A percentile compares a stretch with the other conserved stretches of the same genome.
phyloP scores from a whole-genome alignment of 1,139 yeast genomes.

The Sugiyamaella grinbergsii region DNA sequence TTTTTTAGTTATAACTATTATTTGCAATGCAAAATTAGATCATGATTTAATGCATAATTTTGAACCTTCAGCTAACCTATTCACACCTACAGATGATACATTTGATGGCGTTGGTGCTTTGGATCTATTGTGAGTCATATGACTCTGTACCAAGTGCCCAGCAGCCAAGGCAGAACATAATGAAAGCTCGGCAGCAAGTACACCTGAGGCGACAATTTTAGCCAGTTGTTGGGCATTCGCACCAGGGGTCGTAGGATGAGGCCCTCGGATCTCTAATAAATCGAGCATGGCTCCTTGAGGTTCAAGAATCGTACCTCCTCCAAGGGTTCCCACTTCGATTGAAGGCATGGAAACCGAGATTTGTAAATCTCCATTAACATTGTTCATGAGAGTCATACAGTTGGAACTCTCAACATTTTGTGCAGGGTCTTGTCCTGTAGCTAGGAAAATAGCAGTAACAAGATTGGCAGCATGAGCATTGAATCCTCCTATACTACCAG shows the following conservation, averaged over 20 bases:
- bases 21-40: conserved; percentile 4
- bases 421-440: conserved; percentile 99
- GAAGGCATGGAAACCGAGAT: conserved; percentile 98
- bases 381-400: conserved; percentile 94
- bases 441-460: conserved; percentile 89
- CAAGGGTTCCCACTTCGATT: conserved; percentile 98
- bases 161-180: conserved; percentile 95
- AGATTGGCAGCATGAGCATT: conserved; percentile 98
- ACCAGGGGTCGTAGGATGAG: conserved; percentile 93
- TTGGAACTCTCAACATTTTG: conserved; percentile 97
- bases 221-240: conserved; percentile 94
- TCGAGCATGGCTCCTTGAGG: conserved; percentile 98
- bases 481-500: conserved; percentile 97
- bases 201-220: conserved; percentile 91
- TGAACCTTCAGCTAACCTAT: conserved; percentile 67
- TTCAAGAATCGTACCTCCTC: conserved; percentile 97
- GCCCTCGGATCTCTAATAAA: conserved; percentile 91
- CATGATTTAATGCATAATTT: conserved; percentile 62
- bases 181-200: conserved; percentile 94
- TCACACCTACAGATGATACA: conserved; percentile 47
- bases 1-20: not conserved
- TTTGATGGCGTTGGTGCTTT: conserved; percentile 51
- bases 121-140: conserved; percentile 83
- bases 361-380: conserved; percentile 75
- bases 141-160: conserved; percentile 97